Conservation (phyloP, 495 filamentous ascomycete genomes). For the Bryoglossum gracile region DNA sequence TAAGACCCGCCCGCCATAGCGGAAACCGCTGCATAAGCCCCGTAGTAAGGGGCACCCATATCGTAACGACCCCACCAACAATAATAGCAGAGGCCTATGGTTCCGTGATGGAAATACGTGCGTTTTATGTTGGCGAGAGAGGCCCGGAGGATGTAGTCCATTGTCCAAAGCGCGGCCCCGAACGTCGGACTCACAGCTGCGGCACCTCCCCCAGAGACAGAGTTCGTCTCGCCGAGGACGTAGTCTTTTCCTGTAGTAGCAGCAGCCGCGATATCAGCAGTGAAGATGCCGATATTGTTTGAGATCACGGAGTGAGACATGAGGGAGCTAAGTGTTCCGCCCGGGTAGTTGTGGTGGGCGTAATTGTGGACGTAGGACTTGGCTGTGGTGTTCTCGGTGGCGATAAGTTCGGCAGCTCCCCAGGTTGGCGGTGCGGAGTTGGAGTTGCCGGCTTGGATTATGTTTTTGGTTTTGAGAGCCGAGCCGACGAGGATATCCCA, state of each 20-base stretch:
- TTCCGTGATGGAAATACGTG: slow-evolving; percentile 56
- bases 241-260: slow-evolving; percentile 41
- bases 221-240: slow-evolving; percentile 55
- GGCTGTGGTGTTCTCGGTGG: slow-evolving; percentile 38
- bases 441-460: slow-evolving; percentile 54
- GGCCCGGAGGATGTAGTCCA: slow-evolving; percentile 49
- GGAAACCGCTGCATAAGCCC: slow-evolving; percentile 47
- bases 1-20: slow-evolving; percentile 43
- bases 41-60: slow-evolving; percentile 52
- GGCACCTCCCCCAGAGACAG: slow-evolving; percentile 43
- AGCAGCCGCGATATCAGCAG: slow-evolving; percentile 42
- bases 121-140: slow-evolving; percentile 39
- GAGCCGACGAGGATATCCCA: slow-evolving; percentile 47
- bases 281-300: slow-evolving; percentile 40
- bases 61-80: slow-evolving; percentile 52
- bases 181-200: slow-evolving; percentile 49
- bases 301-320: slow-evolving; percentile 47
- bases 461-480: slow-evolving; percentile 34
- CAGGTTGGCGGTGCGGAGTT: slow-evolving; percentile 44
- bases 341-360: slow-evolving; percentile 55
- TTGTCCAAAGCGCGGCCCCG: slow-evolving; percentile 52
- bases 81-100: slow-evolving; percentile 54
- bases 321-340: slow-evolving; percentile 39
- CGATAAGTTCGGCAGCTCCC: slow-evolving; percentile 44
- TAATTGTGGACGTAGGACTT: slow-evolving; percentile 46